Conservation (phyloP, 305 asterid species). For the Salvia sclarea region DNA sequence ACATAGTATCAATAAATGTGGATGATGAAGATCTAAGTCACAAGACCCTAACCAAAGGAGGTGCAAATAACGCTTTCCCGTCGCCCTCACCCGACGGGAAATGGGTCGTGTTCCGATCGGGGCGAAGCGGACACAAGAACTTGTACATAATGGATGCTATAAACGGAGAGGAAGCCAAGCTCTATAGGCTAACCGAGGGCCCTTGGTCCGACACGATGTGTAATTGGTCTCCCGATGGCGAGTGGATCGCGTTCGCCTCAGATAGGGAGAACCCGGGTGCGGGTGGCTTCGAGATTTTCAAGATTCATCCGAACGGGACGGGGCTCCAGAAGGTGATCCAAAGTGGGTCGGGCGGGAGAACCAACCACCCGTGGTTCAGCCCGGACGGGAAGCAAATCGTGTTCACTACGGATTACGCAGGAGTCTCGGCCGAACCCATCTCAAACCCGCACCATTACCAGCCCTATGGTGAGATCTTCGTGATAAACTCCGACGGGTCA, state of each 20-base stretch:
- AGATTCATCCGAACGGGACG: constrained; percentile 80
- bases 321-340: constrained; percentile 73
- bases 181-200: constrained; percentile 59
- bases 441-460: constrained; percentile 82
- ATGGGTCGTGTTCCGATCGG: constrained; percentile 82
- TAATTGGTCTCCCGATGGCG: constrained; percentile 86
- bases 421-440: constrained; percentile 85
- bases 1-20: constrained; percentile 61
- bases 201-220: constrained; percentile 92
- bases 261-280: constrained; percentile 77
- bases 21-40: constrained; percentile 53
- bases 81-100: constrained; percentile 90
- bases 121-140: constrained; percentile 81
- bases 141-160: constrained; percentile 83
- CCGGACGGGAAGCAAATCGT: constrained; percentile 74
- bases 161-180: constrained; percentile 64
- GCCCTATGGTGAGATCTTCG: constrained; percentile 84
- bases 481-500: constrained; percentile 68
- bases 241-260: constrained; percentile 81
- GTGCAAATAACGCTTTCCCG: constrained; percentile 81
- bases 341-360: constrained; percentile 78
- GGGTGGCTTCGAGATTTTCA: constrained; percentile 67
- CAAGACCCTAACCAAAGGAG: constrained; percentile 56
- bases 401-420: constrained; percentile 78
- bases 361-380: constrained; percentile 89